A percentile compares a stretch with the other conserved stretches of the same genome.
Evolutionary conservation across 179 eudicot species (phyloP).

Genomic region (Corrigiola litoralis): DNA sequence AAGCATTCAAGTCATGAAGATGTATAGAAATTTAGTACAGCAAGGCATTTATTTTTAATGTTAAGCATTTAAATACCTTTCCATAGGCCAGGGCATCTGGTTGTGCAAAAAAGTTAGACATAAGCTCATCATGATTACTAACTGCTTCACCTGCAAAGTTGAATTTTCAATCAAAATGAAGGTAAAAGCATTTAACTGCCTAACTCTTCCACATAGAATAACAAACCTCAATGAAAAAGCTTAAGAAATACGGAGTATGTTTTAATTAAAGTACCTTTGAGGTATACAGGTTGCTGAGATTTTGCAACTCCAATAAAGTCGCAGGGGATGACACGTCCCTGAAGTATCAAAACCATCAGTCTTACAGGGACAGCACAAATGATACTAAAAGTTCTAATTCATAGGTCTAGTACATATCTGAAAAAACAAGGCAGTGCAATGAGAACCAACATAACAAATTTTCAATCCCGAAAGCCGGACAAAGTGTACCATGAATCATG

Average conservation of each 20-base stretch:
- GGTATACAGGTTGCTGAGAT: conserved; percentile 95
- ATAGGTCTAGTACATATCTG: too few species aligned
- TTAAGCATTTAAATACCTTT: conserved; percentile 47
- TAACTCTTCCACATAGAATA: too few species aligned
- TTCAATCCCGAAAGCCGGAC: too few species aligned
- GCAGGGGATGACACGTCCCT: conserved; percentile 98
- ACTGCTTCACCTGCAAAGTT: conserved; percentile 76
- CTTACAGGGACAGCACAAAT: conserved; percentile 7
- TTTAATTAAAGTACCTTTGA: conserved; percentile 53
- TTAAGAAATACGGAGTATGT: background rate
- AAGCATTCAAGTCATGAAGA: background rate
- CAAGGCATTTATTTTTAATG: background rate
- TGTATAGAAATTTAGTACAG: background rate
- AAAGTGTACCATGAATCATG: too few species aligned
- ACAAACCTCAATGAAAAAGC: conserved; percentile 2
- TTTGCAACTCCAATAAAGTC: conserved; percentile 94
- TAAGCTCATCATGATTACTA: conserved; percentile 96
- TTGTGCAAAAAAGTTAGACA: conserved; percentile 99
- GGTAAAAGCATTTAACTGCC: conserved; percentile 9
- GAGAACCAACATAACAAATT: too few species aligned
- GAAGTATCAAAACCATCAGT: conserved; percentile 27
- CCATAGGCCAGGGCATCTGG: conserved; percentile 99
- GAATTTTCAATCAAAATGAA: conserved; percentile 1
- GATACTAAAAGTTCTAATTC: too few species aligned
- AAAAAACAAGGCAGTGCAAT: too few species aligned